Conservation (phyloP, 2,329 filamentous ascomycete genomes). For the Passalora sequoiae region DNA sequence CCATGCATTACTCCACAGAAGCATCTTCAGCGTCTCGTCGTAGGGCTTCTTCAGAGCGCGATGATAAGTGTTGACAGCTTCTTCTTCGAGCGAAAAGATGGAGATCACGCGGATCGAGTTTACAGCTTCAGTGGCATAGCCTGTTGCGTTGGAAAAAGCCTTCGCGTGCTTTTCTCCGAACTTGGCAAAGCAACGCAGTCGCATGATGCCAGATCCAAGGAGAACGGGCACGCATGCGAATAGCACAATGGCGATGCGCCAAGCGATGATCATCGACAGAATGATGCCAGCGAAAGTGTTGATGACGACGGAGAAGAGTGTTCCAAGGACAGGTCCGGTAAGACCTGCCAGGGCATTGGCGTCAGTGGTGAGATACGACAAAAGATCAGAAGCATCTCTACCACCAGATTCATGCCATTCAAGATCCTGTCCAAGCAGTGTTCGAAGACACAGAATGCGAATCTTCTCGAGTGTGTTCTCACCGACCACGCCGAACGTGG, state of each 20-base stretch:
- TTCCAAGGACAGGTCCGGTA: constrained; percentile 66
- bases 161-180: constrained; percentile 49
- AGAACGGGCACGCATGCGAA: constrained; percentile 57
- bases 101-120: constrained; percentile 49
- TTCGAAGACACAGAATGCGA: constrained; percentile 59
- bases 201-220: constrained; percentile 64
- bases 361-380: constrained; percentile 66
- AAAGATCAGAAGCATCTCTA: constrained; percentile 56
- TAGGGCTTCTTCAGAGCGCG: constrained; percentile 21
- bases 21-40: constrained; percentile 19
- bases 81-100: constrained; percentile 48
- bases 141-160: constrained; percentile 48
- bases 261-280: constrained; percentile 65
- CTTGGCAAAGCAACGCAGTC: constrained; percentile 56
- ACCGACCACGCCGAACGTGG: constrained; percentile 53
- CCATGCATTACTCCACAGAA: constrained; percentile 25
- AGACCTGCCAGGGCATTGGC: constrained; percentile 62
- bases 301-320: constrained; percentile 61
- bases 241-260: constrained; percentile 71
- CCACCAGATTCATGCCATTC: constrained; percentile 66
- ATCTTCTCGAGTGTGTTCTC: constrained; percentile 62
- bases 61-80: constrained; percentile 33
- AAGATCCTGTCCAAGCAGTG: constrained; percentile 61
- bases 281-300: constrained; percentile 65
- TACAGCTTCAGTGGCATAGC: constrained; percentile 44